Evolutionary conservation across 441 rosid species (phyloP), one percentile per base, ranked within the genome.

Genomic region (Dalechampia spathulata): DNA sequence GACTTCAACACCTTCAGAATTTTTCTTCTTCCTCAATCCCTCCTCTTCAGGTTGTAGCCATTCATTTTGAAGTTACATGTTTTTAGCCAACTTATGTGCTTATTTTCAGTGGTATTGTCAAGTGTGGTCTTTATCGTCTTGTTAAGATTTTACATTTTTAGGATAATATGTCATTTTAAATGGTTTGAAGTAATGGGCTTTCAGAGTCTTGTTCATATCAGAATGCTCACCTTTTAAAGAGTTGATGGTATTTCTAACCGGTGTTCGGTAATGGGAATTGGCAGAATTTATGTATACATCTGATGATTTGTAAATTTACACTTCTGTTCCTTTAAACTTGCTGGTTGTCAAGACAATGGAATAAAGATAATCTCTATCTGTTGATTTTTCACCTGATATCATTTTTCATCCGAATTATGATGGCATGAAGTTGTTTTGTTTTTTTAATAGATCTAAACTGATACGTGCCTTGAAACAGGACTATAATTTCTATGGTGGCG

Each of bases 401-500:
- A 8, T 38, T 56, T 27, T 13, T 47, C 39, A 3, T 45, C 21
- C 37, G 14, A n/a, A n/a, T 12, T 17, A 22, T 49, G 6, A 64
- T n/a, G n/a, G n/a, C n/a, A n/a, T n/a, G n/a, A n/a, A n/a, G n/a
- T n/a, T n/a, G n/a, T n/a, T n/a, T n/a, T n/a, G n/a, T n/a, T n/a
- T 55, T 64, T 64, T 54, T 52, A 47, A 21, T 52, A 60, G 79
- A 79, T 76, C 76, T 58, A 60, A 45, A 38, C 45, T 57, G 30
- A 36, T 59, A 49, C 66, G 66, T 50, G 55, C 59, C 21, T 61
- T 48, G 25, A 11, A 48, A 44, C 82, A 93, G 97, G 99, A 93
- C 67, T 89, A 79, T 62, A 83, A 82, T 68, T 85, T 85, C 65
- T 82, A 74, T 67, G 95, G 85, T 13, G 85, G 74, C 28, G 80